Percentiles rank a stretch among this genome's conserved stretches.
phyloP scores from a whole-genome alignment of 208 protist genomes.

The Crithidia expoeki region DNA sequence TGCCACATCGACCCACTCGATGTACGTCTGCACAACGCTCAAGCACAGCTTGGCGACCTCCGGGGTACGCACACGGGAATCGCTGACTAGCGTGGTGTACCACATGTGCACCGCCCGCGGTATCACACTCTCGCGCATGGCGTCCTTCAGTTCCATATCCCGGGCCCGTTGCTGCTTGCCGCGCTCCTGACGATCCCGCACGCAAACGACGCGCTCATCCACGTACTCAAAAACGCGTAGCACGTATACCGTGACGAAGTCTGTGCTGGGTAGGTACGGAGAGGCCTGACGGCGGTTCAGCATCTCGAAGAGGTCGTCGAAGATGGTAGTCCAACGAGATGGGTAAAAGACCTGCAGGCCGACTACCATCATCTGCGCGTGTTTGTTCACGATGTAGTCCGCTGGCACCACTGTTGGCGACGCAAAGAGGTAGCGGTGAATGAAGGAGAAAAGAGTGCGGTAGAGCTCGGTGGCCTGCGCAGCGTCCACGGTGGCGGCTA shows the following conservation, averaged over 20 bases:
- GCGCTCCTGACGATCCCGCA: constrained; percentile 56
- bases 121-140: constrained; percentile 74
- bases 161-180: constrained; percentile 59
- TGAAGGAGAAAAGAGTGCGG: constrained; percentile 68
- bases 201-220: constrained; percentile 82
- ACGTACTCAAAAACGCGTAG: constrained; percentile 87
- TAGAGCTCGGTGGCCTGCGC: constrained; percentile 65
- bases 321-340: constrained; percentile 59
- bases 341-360: constrained; percentile 76
- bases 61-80: constrained; percentile 47
- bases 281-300: constrained; percentile 31
- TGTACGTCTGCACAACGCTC: constrained; percentile 72
- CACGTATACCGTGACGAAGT: constrained; percentile 62
- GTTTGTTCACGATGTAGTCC: constrained; percentile 83
- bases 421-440: constrained; percentile 54
- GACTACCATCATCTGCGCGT: constrained; percentile 81
- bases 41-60: constrained; percentile 65
- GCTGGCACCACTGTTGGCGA: constrained; percentile 22
- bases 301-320: constrained; percentile 73
- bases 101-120: constrained; percentile 59
- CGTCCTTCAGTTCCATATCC: constrained; percentile 82
- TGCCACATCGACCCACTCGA: constrained; percentile 77
- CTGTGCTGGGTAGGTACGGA: constrained; percentile 30
- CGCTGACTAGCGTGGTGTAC: constrained; percentile 55
- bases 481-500: constrained; percentile 39